Evolutionary conservation across 352 stramenopile species (phyloP), one percentile per base, ranked within the genome.

Genomic region (Pythium periplocum): DNA sequence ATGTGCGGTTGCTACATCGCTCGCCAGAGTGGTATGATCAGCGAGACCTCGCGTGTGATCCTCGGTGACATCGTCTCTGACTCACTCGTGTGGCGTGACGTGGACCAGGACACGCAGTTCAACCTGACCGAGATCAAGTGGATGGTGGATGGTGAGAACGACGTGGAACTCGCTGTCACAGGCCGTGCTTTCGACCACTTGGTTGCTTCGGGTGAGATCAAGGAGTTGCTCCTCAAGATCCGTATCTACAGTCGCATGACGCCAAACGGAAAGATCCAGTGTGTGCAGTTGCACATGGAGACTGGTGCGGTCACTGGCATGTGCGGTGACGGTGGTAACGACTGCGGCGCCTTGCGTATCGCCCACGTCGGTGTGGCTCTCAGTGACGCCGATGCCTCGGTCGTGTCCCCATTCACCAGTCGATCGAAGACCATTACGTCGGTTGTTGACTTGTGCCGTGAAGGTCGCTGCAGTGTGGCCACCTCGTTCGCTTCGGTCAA

Each of bases 401-500:
- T 53, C 62, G 73, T 69, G n/a, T 75, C 86, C 30, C 84, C 85
- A 33, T 95, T 96, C 59, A 96, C 88, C 42, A 94, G 79, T 47
- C 62, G 78, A 36, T 65, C 78, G 33, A 95, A 95, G 58, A 71
- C 59, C 8, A 83, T 96, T 51, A 64, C 64, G 26, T 87, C 79
- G 34, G 87, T 96, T 31, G 65, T 89, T 4, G 85, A 96, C 59
- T 57, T 97, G 33, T 80, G 87, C 9, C 75, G 69, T 46, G 90
- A 97, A 69, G 90, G 90, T 35, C 80, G 87, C 6, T 94, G 86
- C 70, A 80, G 78, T 47, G 49, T 97, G 30, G 73, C 87, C 2
- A 96, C 86, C 12, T 91, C 87, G 33, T 90, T 96, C 39, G 74
- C 68, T 10, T 77, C 68, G 11, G 80, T 96, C 61, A 96, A 96